These are phyloP conservation scores for Phytophthora sansomeana DNA, from an alignment of 352 stramenopile genomes.

Conservation along the genomic window DNA sequence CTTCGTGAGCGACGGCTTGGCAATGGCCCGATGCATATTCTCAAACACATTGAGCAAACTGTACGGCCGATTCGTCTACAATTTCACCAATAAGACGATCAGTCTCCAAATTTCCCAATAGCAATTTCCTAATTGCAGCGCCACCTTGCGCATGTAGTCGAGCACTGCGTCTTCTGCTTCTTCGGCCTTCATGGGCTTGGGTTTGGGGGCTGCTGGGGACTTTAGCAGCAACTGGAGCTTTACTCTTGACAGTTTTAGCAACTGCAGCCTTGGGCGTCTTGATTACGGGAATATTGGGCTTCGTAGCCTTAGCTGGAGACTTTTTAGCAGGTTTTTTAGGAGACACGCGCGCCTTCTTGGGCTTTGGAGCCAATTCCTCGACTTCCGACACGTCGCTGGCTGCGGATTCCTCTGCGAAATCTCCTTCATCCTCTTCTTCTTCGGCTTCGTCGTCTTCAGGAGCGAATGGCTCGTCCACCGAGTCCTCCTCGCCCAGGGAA, in stretches of 20 bases:
- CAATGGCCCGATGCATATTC: slow-evolving; percentile 80
- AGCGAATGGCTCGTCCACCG: slow-evolving; percentile 50
- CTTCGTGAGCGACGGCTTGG: slow-evolving; percentile 79
- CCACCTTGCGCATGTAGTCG: slow-evolving; percentile 80
- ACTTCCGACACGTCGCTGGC: slow-evolving; percentile 56
- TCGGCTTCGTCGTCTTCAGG: slow-evolving; percentile 32
- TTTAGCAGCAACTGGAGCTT: slow-evolving; percentile 16
- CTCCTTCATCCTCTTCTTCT: slow-evolving; percentile 45
- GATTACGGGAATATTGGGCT: not conserved
- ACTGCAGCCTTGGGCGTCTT: slow-evolving; percentile 20
- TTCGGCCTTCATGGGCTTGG: slow-evolving; percentile 47
- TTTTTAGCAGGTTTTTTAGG: slow-evolving; percentile 33
- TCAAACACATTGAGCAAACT: slow-evolving; percentile 89
- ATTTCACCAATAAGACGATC: not conserved
- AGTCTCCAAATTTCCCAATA: not conserved
- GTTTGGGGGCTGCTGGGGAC: slow-evolving; percentile 29
- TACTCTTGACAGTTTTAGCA: slow-evolving; percentile 3
- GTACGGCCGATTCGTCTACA: slow-evolving; percentile 81
- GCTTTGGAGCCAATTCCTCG: slow-evolving; percentile 35
- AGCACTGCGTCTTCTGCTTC: slow-evolving; percentile 62
- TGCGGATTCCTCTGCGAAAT: slow-evolving; percentile 27
- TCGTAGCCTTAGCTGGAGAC: not conserved
- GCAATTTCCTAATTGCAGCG: slow-evolving; percentile 1
- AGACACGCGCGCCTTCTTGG: slow-evolving; percentile 35
- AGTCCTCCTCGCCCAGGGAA: slow-evolving; percentile 61